phyloP scores from a whole-genome alignment of 1,284 basidiomycete genomes.

The Somion occarium region DNA sequence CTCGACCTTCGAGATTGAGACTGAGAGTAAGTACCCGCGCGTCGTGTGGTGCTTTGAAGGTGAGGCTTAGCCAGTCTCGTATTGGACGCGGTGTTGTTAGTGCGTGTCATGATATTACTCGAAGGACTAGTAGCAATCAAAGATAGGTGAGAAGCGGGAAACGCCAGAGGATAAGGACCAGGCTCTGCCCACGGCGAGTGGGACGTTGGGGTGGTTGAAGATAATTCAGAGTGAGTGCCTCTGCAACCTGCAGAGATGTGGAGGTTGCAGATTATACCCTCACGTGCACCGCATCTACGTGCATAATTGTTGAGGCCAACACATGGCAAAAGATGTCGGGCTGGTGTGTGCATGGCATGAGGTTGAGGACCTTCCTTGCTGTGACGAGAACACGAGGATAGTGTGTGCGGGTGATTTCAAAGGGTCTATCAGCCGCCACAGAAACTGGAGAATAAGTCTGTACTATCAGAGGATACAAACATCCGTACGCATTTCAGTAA shows the following conservation, averaged over 20 bases:
- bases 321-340: background rate
- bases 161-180: constrained; percentile 3
- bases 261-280: background rate
- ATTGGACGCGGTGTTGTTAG: constrained; percentile 2
- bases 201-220: constrained; percentile 7
- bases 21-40: constrained; percentile 15
- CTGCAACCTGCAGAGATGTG: background rate
- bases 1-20: constrained; percentile 17
- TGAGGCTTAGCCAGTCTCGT: constrained; percentile 7
- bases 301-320: constrained; percentile 1
- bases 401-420: too few species aligned
- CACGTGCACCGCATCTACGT: constrained; percentile 2
- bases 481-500: too few species aligned
- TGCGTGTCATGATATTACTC: constrained; percentile 8
- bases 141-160: background rate
- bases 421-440: too few species aligned
- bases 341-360: background rate
- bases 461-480: too few species aligned
- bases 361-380: too few species aligned
- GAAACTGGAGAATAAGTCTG: too few species aligned
- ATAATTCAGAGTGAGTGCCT: constrained; percentile 2
- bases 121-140: background rate
- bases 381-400: background rate
- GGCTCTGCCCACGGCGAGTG: constrained; percentile 1
- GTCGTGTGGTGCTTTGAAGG: constrained; percentile 10